phyloP scores from a whole-genome alignment of 768 basidiomycete species.

The Mycena belliarum region DNA sequence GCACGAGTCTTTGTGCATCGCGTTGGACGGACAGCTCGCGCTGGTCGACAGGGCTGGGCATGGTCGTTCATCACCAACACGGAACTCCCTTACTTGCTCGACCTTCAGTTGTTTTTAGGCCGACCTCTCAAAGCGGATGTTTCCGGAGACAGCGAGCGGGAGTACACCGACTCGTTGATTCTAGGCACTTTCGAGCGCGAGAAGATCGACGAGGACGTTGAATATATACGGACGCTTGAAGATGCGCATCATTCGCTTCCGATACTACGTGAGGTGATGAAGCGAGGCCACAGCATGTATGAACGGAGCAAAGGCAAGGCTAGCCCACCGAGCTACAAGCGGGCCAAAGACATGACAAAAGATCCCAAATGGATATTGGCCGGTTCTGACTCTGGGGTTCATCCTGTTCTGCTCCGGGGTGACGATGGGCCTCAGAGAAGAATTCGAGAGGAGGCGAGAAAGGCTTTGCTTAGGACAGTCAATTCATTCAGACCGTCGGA shows the following conservation, averaged over 20 bases:
- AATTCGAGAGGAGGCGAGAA: constrained; percentile 55
- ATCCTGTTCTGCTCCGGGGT: constrained; percentile 66
- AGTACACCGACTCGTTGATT: constrained; percentile 71
- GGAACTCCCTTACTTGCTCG: constrained; percentile 89
- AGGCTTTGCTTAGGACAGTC: constrained; percentile 70
- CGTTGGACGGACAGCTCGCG: constrained; percentile 94
- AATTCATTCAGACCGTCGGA: constrained; percentile 83
- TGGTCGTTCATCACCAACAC: constrained; percentile 89
- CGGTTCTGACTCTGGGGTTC: constrained; percentile 61
- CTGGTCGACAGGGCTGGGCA: constrained; percentile 93
- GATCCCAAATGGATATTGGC: constrained; percentile 70
- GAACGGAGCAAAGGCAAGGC: constrained; percentile 93
- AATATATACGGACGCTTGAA: constrained; percentile 71
- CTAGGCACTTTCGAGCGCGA: constrained; percentile 84
- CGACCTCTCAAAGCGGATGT: constrained; percentile 68
- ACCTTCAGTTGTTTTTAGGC: constrained; percentile 90
- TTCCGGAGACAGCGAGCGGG: constrained; percentile 51
- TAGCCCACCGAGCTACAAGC: constrained; percentile 78
- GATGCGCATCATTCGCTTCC: constrained; percentile 63
- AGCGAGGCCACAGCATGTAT: constrained; percentile 89
- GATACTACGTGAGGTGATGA: constrained; percentile 77
- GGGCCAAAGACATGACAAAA: constrained; percentile 86
- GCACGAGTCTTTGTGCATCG: constrained; percentile 94
- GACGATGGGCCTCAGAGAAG: constrained; percentile 36
- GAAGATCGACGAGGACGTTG: constrained; percentile 79